Evolutionary conservation across 2,329 filamentous ascomycete species (phyloP), one percentile per base, ranked within the genome.

Genomic region (Aspergillus brasiliensis): DNA sequence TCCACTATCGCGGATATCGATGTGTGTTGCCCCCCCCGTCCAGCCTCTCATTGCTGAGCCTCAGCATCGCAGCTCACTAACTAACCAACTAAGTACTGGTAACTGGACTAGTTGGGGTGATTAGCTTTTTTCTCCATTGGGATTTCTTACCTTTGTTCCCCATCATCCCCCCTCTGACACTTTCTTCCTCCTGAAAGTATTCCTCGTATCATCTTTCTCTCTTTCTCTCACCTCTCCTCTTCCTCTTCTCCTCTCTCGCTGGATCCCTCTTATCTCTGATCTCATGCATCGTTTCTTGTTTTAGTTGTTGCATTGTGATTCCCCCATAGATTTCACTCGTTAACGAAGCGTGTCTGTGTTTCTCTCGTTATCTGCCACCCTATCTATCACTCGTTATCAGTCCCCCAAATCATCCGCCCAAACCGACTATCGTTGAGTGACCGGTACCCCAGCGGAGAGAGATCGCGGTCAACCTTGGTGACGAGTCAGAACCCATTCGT

Each of bases 371-470:
- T 49, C 46, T 28, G 25, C 27, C 27, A 28, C 23, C 8, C 40
- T 44, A 44, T 27, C 46, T 49, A 49, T 49, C 46, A n/a, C 46
- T 49, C 46, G 46, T 49, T 49, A 49, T 49, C 46, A 31, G 46
- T 49, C 23, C 15, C 23, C 13, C 13, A 2, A 7, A 8, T 15
- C 23, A 27, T 31, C 46, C 3, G 17, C 28, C n/a, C 23, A 25
- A 21, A 19, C 46, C 7, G 23, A 34, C 31, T 34, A 34, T 34
- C 31, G 13, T 34, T 34, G 31, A 48, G 25, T n/a, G 8, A 48
- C 23, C 23, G 10, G 15, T 10, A 17, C 6, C 10, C 25, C 21
- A 48, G 21, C 31, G 31, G 13, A 15, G 11, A 34, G 11, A 34
- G 31, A 34, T 17, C 25, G n/a, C 46, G 5, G 7, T 17, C 46